Percentiles rank a stretch among this genome's conserved stretches.
These are phyloP conservation scores for Babesia ovis DNA, from an alignment of 169 alveolate species.

Conservation along the genomic window DNA sequence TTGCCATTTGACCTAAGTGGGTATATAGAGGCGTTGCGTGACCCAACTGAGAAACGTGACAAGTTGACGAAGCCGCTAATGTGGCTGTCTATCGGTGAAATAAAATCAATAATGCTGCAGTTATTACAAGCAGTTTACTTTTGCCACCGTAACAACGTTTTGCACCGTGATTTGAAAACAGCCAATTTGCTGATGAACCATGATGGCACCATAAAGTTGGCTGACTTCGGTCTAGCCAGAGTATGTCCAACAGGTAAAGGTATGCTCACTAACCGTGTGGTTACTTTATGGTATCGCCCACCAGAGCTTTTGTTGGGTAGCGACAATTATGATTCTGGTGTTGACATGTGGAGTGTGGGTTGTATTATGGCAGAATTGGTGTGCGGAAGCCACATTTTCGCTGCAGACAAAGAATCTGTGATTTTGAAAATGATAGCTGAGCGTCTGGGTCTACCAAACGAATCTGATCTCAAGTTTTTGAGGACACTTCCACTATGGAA, in stretches of 20 bases:
- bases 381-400: constrained; percentile 86
- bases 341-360: constrained; percentile 97
- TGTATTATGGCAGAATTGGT: constrained; percentile 92
- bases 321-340: constrained; percentile 84
- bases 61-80: constrained; percentile 61
- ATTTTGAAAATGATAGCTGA: constrained; percentile 79
- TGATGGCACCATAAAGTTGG: constrained; percentile 92
- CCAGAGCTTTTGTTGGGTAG: constrained; percentile 95
- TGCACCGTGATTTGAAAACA: constrained; percentile 89
- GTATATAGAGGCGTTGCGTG: constrained; percentile 79
- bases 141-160: constrained; percentile 84
- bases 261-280: constrained; percentile 90
- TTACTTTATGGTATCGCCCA: constrained; percentile 96
- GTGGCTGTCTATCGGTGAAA: constrained; percentile 79
- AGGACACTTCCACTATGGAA: constrained; percentile 73
- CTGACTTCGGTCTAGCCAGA: constrained; percentile 95
- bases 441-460: constrained; percentile 71
- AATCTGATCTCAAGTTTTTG: constrained; percentile 64
- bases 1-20: constrained; percentile 85
- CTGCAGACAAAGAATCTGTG: constrained; percentile 87
- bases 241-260: constrained; percentile 73
- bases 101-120: constrained; percentile 81
- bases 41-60: constrained; percentile 62
- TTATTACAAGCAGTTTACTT: constrained; percentile 83
- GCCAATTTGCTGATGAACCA: constrained; percentile 89